Evolutionary conservation across 1,139 yeast genomes (phyloP), one percentile per base, ranked within the genome.

Genomic region (Spathaspora sp.): DNA sequence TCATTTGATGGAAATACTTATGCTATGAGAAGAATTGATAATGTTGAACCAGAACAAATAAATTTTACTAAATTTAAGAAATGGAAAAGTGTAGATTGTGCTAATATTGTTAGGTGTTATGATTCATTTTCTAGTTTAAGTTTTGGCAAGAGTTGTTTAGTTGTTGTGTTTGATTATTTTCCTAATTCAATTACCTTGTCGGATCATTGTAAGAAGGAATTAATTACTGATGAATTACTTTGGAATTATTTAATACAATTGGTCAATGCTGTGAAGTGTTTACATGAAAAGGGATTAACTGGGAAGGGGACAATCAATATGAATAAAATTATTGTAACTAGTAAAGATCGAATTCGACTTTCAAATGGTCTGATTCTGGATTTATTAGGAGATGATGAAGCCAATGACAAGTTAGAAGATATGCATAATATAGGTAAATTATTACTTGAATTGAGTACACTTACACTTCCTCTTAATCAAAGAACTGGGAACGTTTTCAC

Each of bases 51-150:
- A 42, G 76, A 79, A 38, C 81, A 83, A 52, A 43, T 53, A n/a
- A 75, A 76, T 2, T 72, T 74, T 51, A 61, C 58, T 42, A 64
- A 63, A 15, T 63, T 74, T 41, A 71, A 72, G 47, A 55, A 57
- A 45, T 74, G 80, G 80, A 77, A 75, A 49, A 74, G 80, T 38
- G 59, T 81, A 9, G 65, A 74, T 25, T 58, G 59, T 52, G 78
- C 91, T 11, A 84, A 84, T 55, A 70, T 89, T 15, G 89, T 87
- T 1, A 74, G 76, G 37, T 67, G 90, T 7, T 77, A 80, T 44
- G 97, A 91, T 60, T 90, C 95, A 9, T 93, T 93, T 62, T 86
- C 97, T 1, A 84, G 95, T 9, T 80, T 89, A 51, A 88, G 91
- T 5, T 93, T 95, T 68, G 91, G 90, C 37, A 76, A 78, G 38